These are phyloP conservation scores for Xylaria digitata DNA, from an alignment of 2,329 filamentous ascomycete genomes.

Conservation along the genomic window DNA sequence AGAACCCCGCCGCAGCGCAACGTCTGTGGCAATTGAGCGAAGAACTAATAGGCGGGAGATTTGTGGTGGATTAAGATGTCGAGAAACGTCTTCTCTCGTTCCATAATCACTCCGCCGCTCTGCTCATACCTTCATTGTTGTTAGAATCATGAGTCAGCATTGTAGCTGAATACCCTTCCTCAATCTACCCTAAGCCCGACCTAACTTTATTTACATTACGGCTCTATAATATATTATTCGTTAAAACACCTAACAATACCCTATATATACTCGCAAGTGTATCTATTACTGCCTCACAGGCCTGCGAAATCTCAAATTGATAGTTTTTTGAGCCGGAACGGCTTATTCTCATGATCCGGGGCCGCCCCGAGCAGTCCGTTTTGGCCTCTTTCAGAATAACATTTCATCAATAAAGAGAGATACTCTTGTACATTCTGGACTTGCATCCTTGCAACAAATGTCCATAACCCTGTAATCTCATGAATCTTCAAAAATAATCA, in stretches of 20 bases:
- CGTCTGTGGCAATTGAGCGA: conserved; percentile 58
- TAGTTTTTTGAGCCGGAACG: too few species aligned
- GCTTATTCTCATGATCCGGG: not conserved
- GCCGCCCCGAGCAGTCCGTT: conserved; percentile 17
- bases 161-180: not conserved
- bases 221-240: not conserved
- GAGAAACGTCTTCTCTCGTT: too few species aligned
- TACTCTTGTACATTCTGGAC: conserved; percentile 1
- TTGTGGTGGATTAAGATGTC: conserved; percentile 38
- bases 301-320: too few species aligned
- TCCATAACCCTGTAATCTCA: not conserved
- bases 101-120: not conserved
- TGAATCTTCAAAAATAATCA: not conserved
- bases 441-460: conserved; percentile 1
- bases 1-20: conserved; percentile 50
- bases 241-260: not conserved
- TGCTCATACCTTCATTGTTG: not conserved
- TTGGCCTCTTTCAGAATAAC: not conserved
- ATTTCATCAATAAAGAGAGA: not conserved
- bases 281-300: too few species aligned
- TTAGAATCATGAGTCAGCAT: not conserved
- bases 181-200: not conserved
- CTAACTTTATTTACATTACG: not conserved
- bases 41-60: conserved; percentile 53
- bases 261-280: too few species aligned